A percentile compares a stretch with the other conserved stretches of the same genome.
These are phyloP conservation scores for Phaeophleospora eucalypticola DNA, from an alignment of 2,329 filamentous ascomycete genomes.

Conservation along the genomic window DNA sequence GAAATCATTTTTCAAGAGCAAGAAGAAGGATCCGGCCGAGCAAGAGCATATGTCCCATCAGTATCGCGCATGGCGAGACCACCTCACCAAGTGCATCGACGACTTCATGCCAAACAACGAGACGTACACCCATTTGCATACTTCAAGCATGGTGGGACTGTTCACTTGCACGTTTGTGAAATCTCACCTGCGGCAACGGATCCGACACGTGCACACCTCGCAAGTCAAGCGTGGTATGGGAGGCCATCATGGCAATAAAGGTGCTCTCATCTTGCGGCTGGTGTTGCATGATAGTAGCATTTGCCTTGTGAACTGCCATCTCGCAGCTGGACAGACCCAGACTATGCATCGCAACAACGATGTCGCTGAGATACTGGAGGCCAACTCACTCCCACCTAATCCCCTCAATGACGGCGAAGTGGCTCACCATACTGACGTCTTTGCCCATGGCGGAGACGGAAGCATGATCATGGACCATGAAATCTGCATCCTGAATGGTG, in stretches of 20 bases:
- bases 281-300: conserved; percentile 88
- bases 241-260: conserved; percentile 93
- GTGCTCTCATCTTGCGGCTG: conserved; percentile 87
- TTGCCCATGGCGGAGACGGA: conserved; percentile 87
- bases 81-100: conserved; percentile 75
- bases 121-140: conserved; percentile 81
- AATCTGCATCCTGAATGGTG: conserved; percentile 92
- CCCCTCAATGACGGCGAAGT: conserved; percentile 48
- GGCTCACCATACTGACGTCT: conserved; percentile 67
- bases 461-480: conserved; percentile 95
- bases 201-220: conserved; percentile 71
- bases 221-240: conserved; percentile 97
- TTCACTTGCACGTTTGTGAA: conserved; percentile 97
- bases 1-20: conserved; percentile 78
- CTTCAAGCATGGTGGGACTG: conserved; percentile 82
- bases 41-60: conserved; percentile 93
- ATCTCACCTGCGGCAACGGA: conserved; percentile 67
- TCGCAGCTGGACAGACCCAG: conserved; percentile 88
- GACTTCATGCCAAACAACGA: conserved; percentile 74
- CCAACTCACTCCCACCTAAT: conserved; percentile 62
- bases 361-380: conserved; percentile 82
- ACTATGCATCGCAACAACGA: conserved; percentile 91
- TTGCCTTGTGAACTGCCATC: conserved; percentile 95
- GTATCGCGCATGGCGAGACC: conserved; percentile 94
- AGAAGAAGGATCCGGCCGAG: conserved; percentile 79